Evolutionary conservation across 805 yeast genomes (phyloP).

Genomic region (Ogataea henricii): DNA sequence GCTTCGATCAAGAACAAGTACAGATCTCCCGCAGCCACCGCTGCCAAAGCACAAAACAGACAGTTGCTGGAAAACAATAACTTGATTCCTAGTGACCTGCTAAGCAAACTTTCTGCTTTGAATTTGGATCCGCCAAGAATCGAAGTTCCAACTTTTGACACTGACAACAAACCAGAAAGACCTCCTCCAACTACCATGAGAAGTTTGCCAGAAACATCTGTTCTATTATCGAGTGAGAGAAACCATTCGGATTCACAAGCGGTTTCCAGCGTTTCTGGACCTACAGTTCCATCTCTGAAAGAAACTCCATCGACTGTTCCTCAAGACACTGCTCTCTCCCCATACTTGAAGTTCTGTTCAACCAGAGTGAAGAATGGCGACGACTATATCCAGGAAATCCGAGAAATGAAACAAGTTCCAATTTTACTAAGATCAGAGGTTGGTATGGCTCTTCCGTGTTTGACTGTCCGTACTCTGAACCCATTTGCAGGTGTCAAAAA

Average conservation of each 20-base stretch:
- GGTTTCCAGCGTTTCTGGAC: constrained; percentile 11
- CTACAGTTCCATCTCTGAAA: not conserved
- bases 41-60: constrained; percentile 60
- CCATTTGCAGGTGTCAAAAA: constrained; percentile 54
- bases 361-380: constrained; percentile 61
- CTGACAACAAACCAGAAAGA: constrained; percentile 12
- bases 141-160: constrained; percentile 26
- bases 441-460: constrained; percentile 94
- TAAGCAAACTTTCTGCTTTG: constrained; percentile 50
- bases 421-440: constrained; percentile 85
- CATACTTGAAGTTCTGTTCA: constrained; percentile 57
- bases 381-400: constrained; percentile 74
- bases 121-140: constrained; percentile 52
- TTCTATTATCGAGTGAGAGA: constrained; percentile 15
- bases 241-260: constrained; percentile 9
- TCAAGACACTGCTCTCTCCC: constrained; percentile 46
- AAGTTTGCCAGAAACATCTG: constrained; percentile 35
- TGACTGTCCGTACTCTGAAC: constrained; percentile 87
- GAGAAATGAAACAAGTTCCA: constrained; percentile 77
- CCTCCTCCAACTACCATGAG: constrained; percentile 20
- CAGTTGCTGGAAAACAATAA: constrained; percentile 33
- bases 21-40: constrained; percentile 68
- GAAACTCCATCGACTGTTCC: constrained; percentile 10
- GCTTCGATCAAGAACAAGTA: constrained; percentile 76
- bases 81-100: constrained; percentile 43